Percentiles rank a stretch among this genome's conserved stretches.
These are phyloP conservation scores for Chalciporus chontae DNA, from an alignment of 768 basidiomycete genomes.

Conservation along the genomic window DNA sequence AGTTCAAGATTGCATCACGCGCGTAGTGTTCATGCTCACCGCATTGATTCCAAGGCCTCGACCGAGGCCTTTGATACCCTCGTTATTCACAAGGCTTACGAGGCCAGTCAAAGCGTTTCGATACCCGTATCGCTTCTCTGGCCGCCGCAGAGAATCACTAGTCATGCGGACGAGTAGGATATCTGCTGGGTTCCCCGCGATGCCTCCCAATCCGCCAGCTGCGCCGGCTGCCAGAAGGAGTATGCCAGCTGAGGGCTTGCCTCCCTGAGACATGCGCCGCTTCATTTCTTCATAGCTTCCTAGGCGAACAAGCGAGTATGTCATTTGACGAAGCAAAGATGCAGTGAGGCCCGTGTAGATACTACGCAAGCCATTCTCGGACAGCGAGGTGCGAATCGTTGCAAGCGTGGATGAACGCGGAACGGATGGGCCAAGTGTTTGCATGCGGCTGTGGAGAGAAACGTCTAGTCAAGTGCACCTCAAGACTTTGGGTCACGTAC, in stretches of 20 bases:
- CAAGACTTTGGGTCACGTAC: constrained; percentile 36
- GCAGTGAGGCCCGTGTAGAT: constrained; percentile 81
- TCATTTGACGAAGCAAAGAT: constrained; percentile 85
- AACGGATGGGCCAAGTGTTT: constrained; percentile 55
- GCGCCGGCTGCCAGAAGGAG: constrained; percentile 63
- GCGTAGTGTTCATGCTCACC: constrained; percentile 37
- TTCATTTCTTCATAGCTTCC: constrained; percentile 83
- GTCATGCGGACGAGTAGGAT: constrained; percentile 84
- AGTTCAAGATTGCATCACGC: constrained; percentile 7
- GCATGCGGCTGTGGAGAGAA: constrained; percentile 61
- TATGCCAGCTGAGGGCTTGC: constrained; percentile 49
- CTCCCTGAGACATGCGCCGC: constrained; percentile 44
- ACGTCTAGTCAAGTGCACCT: not conserved
- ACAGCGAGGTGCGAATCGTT: constrained; percentile 62
- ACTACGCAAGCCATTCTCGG: constrained; percentile 65
- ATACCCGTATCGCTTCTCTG: constrained; percentile 74
- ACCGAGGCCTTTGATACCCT: constrained; percentile 64
- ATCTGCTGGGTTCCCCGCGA: constrained; percentile 81
- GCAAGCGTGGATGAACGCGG: constrained; percentile 61
- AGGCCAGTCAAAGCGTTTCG: constrained; percentile 75
- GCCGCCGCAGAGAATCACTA: constrained; percentile 73
- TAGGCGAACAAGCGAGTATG: constrained; percentile 82
- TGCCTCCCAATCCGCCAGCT: constrained; percentile 78
- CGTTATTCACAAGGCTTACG: constrained; percentile 57
- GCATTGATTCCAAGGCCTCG: constrained; percentile 79